Base-by-base conservation (phyloP, 306 rosid species). In the Cicer pinnatifidum region DNA sequence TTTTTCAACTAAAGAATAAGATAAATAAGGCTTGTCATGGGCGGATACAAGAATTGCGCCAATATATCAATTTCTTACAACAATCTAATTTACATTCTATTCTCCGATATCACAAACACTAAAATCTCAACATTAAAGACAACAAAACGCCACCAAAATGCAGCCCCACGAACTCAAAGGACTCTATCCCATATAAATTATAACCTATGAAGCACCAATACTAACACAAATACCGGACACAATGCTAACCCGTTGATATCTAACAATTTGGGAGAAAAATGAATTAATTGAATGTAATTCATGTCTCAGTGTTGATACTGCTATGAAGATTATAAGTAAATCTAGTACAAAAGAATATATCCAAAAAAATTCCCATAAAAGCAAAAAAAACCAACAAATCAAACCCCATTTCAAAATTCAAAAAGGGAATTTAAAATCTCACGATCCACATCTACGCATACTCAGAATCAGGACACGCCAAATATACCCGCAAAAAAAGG, bases 361-460 rank as follows among this genome's bases (percentile, higher is more conserved):
- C 54, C 40, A 52, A 41, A 39, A 41, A 72, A 82, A 20, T 41
- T 52, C 46, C 3, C 43, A 82, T 52, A n/a, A 60, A 23, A 23
- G 28, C 28, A 8, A 43, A 10, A 43, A 67, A 60, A 1, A 40
- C 58, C 10, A 3, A 59, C 9, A 60, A 52, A 53, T 6, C 23
- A 72, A 68, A 52, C 48, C 72, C 33, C 48, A 9, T 19, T 28
- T 17, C 46, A 47, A 46, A 74, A 48, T 16, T 19, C 44, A 50
- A 63, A 56, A 73, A 61, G 28, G 28, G 1, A 15, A 65, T 6
- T 9, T 3, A 63, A 43, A 12, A 47, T 19, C 60, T 23, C 11
- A 75, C 16, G 72, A 83, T 80, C 71, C 73, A 20, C 33, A 39
- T 57, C 64, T 3, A 64, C 8, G 5, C 11, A 16, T 38, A 47